Evolutionary conservation across 1,284 basidiomycete genomes (phyloP).

Genomic region (Irpex sp.): DNA sequence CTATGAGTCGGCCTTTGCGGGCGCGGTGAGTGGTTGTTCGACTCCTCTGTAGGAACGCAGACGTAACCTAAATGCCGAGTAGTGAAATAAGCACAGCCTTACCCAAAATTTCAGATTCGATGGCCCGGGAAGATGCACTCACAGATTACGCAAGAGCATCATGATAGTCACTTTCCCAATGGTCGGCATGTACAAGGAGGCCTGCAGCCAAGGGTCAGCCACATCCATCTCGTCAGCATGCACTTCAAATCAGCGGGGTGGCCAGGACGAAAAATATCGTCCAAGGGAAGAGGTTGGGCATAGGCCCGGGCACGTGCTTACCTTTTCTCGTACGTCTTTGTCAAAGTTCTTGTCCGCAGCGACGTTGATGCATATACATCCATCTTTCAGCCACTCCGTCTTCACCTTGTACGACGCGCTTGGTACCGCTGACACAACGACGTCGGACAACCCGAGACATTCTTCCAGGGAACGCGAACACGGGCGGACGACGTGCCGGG

Average conservation of each 20-base stretch:
- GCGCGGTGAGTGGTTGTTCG: constrained; percentile 9
- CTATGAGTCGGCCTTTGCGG: neutral
- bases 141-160: constrained; percentile 95
- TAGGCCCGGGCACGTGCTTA: constrained; percentile 28
- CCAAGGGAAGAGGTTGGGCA: neutral
- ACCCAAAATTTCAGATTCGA: neutral
- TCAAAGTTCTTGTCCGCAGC: constrained; percentile 98
- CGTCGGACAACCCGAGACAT: constrained; percentile 80
- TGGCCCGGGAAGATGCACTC: constrained; percentile 26
- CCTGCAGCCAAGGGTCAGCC: constrained; percentile 39
- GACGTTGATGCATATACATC: constrained; percentile 91
- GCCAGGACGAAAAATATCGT: neutral
- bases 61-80: constrained; percentile 49
- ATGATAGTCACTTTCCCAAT: constrained; percentile 97
- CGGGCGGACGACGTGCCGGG: constrained; percentile 80
- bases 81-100: neutral
- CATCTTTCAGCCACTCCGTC: constrained; percentile 88
- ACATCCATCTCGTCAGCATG: neutral
- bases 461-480: constrained; percentile 67
- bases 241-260: constrained; percentile 1
- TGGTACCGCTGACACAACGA: constrained; percentile 90
- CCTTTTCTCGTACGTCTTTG: constrained; percentile 87
- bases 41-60: constrained; percentile 63
- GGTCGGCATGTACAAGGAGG: constrained; percentile 88
- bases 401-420: constrained; percentile 85